Conservation (phyloP, 495 filamentous ascomycete species). For the Aspergillus conjunctus region DNA sequence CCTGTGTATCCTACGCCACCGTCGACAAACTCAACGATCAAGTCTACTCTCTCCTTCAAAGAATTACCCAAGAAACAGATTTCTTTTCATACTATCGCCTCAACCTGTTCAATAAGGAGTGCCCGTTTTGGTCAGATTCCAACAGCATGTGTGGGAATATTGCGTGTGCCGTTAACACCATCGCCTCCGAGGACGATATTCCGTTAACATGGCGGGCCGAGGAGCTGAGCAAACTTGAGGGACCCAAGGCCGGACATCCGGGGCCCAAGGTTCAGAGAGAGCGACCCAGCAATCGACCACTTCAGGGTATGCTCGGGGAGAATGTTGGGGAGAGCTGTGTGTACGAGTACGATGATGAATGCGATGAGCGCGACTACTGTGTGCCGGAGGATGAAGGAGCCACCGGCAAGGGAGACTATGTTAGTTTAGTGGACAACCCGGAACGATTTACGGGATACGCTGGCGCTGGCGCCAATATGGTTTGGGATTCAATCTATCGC, state of each 20-base stretch:
- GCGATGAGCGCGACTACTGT: slow-evolving; percentile 96
- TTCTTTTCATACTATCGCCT: slow-evolving; percentile 97
- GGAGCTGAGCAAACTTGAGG: slow-evolving; percentile 90
- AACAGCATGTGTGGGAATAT: slow-evolving; percentile 97
- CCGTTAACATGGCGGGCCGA: slow-evolving; percentile 88
- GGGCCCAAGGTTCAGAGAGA: slow-evolving; percentile 69
- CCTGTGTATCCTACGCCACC: slow-evolving; percentile 88
- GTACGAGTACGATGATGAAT: slow-evolving; percentile 96
- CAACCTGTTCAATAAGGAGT: slow-evolving; percentile 93
- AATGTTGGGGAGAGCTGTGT: slow-evolving; percentile 93
- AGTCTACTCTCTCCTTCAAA: slow-evolving; percentile 76
- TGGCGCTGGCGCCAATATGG: slow-evolving; percentile 76
- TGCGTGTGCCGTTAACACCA: slow-evolving; percentile 93
- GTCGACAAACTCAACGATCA: slow-evolving; percentile 81
- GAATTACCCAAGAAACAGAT: slow-evolving; percentile 83
- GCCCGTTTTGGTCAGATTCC: slow-evolving; percentile 94
- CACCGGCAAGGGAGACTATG: slow-evolving; percentile 89
- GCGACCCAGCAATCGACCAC: slow-evolving; percentile 65
- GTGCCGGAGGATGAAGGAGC: slow-evolving; percentile 92
- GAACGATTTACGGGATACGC: slow-evolving; percentile 95
- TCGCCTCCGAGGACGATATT: slow-evolving; percentile 93
- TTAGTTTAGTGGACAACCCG: slow-evolving; percentile 89
- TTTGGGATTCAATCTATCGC: slow-evolving; percentile 95
- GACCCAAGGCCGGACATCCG: slow-evolving; percentile 87
- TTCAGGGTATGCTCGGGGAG: slow-evolving; percentile 82